Evolutionary conservation across 2,329 filamentous ascomycete species (phyloP), one percentile per base, ranked within the genome.

Genomic region (Calonectria pteridis): DNA sequence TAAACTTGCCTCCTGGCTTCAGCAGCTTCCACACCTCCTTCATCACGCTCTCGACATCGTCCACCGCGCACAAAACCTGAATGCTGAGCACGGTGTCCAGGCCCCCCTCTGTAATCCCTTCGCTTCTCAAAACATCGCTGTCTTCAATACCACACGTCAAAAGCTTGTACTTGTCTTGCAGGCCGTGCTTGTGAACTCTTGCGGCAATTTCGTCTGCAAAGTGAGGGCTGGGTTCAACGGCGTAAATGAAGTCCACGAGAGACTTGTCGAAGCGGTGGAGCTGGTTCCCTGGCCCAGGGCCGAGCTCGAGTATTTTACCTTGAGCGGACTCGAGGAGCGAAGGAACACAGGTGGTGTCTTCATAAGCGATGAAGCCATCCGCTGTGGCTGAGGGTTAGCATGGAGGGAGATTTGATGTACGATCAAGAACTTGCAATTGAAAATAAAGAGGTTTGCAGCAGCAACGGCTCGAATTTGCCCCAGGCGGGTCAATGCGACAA

Each of bases 241-340:
- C 55, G 33, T 59, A 59, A 11, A 59, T 59, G 33, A 59, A 40
- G 16, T 59, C 33, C 4, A 59, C n/a, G 14, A 26, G 55, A 20
- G 55, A 40, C 35, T 59, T 40, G 16, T 59, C 55, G 14, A 59
- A 59, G 55, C 55, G 55, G 55, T 59, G 55, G 14, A 59, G 35
- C 26, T 59, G 55, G 33, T 59, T 59, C 20, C 55, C 55, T 26
- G 55, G 55, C n/a, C 55, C 55, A n/a, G 55, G 55, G n/a, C 55
- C 55, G 10, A 59, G 55, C 35, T 59, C 55, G 10, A 59, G 33
- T 9, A 59, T 59, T 40, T 59, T 59, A 13, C 55, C 55, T 14
- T 37, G 55, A 6, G 55, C 55, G 2, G 55, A 59, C 26, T 26
- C 4, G n/a, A 59, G 55, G 29, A 59, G 55, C 4, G 55, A 37